Base-by-base conservation (phyloP, 306 rosid species). In the Vigna trinervia region DNA sequence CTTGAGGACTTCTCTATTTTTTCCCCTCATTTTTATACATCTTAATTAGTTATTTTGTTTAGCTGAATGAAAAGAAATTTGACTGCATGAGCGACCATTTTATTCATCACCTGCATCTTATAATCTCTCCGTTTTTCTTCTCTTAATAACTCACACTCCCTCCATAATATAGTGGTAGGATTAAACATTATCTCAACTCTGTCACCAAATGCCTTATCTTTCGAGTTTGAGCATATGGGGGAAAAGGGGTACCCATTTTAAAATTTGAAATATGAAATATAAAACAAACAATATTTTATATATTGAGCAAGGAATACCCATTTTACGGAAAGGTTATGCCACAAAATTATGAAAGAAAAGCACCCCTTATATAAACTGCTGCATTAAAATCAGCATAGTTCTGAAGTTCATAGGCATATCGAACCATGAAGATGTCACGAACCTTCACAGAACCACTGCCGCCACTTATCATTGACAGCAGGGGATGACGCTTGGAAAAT, bases 61-160 rank as follows among this genome's bases (percentile, higher is more conserved):
- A 78, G 69, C 54, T 68, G 52, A 78, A 19, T 39, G 62, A 60
- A 66, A 61, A 65, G 58, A 50, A 63, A 71, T 50, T 73, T 60
- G 13, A 13, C 4, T 1, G 47, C 74, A 32, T 39, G 5, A 20
- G 32, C 56, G 26, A 45, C 71, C 36, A 47, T 12, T 23, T 60
- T 32, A 26, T 47, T 80, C 13, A 5, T 32, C 48, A 12, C 48
- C 48, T 11, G 50, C 50, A 3, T 45, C 50, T 12, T 8, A 11
- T 10, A 10, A 10, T 10, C 14, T 10, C 14, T 2, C 48, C 0
- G 14, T 11, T 45, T 45, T 45, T 45, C 14, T 43, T 10, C 47
- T 3, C 13, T 43, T 43, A 43, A 43, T 43, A 54, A 19, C 20
- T 43, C 45, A 15, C 9, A 13, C 45, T 57, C 6, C 53, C 54